A percentile compares a stretch with the other conserved stretches of the same genome.
Conservation (phyloP, 129 eudicot species). For the Oenanthe sinensis region DNA sequence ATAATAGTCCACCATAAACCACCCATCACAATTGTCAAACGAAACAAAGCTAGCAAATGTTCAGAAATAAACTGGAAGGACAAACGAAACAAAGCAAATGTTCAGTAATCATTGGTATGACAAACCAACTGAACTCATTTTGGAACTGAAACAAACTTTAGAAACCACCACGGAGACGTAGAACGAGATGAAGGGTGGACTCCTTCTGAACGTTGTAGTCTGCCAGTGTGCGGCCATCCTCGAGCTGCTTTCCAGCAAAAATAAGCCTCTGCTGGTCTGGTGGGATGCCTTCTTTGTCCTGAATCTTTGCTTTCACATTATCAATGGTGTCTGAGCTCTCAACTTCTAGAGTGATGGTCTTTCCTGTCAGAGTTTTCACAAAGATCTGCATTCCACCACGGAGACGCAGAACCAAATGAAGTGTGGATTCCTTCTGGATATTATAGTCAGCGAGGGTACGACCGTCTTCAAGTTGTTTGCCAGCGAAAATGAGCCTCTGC, state of each 20-base stretch:
- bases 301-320: background rate
- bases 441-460: background rate
- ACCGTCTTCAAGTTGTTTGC: background rate
- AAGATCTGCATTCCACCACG: background rate
- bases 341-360: background rate
- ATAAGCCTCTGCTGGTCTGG: background rate
- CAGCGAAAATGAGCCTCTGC: background rate
- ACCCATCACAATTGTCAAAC: background rate
- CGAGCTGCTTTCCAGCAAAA: background rate
- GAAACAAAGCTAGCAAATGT: background rate
- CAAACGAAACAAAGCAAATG: background rate
- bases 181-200: background rate
- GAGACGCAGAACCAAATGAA: background rate
- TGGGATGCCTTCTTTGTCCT: background rate
- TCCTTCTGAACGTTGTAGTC: conserved; percentile 1
- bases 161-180: conserved; percentile 4
- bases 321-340: background rate
- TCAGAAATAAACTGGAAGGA: background rate
- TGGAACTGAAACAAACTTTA: background rate
- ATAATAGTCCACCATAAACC: background rate
- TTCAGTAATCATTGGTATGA: background rate
- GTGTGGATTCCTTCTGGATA: background rate
- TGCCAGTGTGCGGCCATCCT: background rate
- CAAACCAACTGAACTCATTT: background rate
- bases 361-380: background rate